phyloP scores from a whole-genome alignment of 176 grass and related monocot genomes.

The Thinopyrum elongatum region DNA sequence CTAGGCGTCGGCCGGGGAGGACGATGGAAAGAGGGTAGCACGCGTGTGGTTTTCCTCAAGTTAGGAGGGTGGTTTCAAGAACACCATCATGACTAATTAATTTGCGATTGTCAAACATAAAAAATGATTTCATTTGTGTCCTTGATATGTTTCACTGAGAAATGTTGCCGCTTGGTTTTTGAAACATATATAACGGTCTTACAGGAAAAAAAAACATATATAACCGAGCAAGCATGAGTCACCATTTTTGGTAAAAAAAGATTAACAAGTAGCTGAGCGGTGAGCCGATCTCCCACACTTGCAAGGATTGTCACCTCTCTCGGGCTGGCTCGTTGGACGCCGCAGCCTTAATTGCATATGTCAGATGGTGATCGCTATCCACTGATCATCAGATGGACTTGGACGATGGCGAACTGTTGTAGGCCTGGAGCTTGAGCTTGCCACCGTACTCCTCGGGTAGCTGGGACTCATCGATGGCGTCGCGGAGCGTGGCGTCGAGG shows the following conservation, averaged over 20 bases:
- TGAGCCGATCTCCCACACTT: not conserved
- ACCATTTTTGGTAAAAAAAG: not conserved
- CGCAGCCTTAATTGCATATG: not conserved
- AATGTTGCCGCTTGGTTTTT: too few species aligned
- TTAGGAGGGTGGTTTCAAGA: too few species aligned
- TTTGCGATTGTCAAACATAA: too few species aligned
- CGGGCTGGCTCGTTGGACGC: not conserved
- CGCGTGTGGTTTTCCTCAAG: too few species aligned
- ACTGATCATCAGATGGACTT: not conserved
- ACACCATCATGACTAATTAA: too few species aligned
- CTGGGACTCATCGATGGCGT: conserved; percentile 61
- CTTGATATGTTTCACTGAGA: too few species aligned
- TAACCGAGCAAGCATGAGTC: not conserved
- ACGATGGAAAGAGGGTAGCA: too few species aligned
- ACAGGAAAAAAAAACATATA: not conserved
- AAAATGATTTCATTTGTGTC: too few species aligned
- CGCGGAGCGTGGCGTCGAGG: conserved; percentile 41
- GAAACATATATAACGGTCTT: too few species aligned
- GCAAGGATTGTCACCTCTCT: not conserved
- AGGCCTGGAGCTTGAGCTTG: conserved; percentile 26
- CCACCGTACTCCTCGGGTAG: conserved; percentile 69
- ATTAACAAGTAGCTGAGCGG: not conserved
- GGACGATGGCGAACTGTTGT: not conserved
- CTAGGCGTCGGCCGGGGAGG: too few species aligned
- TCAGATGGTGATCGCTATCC: not conserved